Evolutionary conservation across 371 early-diverging fungal genomes (phyloP).

Genomic region (Saksenaea oblongispora): DNA sequence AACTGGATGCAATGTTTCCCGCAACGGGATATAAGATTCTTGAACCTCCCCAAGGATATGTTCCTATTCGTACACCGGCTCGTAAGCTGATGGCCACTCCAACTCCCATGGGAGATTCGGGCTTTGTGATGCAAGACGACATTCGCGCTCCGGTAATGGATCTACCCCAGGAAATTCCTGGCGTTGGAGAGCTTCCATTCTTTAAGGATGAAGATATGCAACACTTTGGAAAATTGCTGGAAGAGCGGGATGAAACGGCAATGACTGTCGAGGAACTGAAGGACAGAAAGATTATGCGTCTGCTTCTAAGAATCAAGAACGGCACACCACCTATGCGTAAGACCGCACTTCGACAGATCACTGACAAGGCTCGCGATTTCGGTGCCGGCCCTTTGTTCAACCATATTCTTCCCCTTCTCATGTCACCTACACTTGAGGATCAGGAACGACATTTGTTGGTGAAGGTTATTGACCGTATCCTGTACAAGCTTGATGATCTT

Average conservation of each 20-base stretch:
- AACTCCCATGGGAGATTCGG: conserved; percentile 79
- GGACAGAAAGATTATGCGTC: conserved; percentile 94
- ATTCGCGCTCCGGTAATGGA: conserved; percentile 64
- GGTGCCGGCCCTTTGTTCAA: conserved; percentile 96
- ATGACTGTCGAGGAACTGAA: conserved; percentile 88
- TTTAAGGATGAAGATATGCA: conserved; percentile 97
- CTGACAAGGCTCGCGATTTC: conserved; percentile 94
- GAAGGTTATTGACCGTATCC: conserved; percentile 95
- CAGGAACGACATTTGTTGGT: conserved; percentile 97
- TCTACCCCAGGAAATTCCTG: conserved; percentile 86
- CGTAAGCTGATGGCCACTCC: conserved; percentile 95
- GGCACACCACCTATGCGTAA: conserved; percentile 94
- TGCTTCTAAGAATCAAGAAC: conserved; percentile 96
- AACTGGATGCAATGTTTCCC: conserved; percentile 93
- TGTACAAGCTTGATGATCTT: conserved; percentile 94
- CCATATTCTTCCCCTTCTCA: conserved; percentile 93
- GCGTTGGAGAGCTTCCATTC: conserved; percentile 88
- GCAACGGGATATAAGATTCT: conserved; percentile 88
- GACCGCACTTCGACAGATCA: conserved; percentile 89
- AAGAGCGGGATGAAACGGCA: conserved; percentile 82
- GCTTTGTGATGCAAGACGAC: conserved; percentile 88
- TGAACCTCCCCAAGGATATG: conserved; percentile 87
- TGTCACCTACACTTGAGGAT: conserved; percentile 96
- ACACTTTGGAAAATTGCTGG: conserved; percentile 91
- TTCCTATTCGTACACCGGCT: conserved; percentile 94